Evolutionary conservation across 1,284 basidiomycete genomes (phyloP).

Genomic region (Leccinum subspadiceum): DNA sequence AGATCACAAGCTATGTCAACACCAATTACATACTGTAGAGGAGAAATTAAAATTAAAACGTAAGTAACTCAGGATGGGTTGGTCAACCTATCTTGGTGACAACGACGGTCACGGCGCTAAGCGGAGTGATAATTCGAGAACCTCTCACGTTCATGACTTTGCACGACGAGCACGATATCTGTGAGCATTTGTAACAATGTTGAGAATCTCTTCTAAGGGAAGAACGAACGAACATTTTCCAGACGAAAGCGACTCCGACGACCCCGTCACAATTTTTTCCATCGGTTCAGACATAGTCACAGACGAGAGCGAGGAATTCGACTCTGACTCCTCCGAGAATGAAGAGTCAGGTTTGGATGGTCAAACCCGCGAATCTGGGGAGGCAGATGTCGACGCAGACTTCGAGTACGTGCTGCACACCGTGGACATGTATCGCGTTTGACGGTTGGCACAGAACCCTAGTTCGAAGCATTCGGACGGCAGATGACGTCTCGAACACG

Average conservation of each 20-base stretch:
- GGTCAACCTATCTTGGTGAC: too few species aligned
- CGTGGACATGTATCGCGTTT: background rate
- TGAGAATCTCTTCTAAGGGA: background rate
- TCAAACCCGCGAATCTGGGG: slow-evolving; percentile 5
- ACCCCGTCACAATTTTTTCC: background rate
- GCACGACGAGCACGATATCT: slow-evolving; percentile 18
- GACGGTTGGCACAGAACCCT: slow-evolving; percentile 17
- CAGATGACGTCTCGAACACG: slow-evolving; percentile 24
- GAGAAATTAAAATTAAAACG: background rate
- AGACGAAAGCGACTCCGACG: slow-evolving; percentile 10
- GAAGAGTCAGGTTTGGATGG: slow-evolving; percentile 24
- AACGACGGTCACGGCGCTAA: background rate
- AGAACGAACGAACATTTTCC: slow-evolving; percentile 7
- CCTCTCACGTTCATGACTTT: slow-evolving; percentile 12
- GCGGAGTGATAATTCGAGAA: background rate
- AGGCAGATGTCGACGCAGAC: slow-evolving; percentile 27
- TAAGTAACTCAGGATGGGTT: too few species aligned
- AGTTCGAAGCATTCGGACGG: slow-evolving; percentile 27
- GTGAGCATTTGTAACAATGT: slow-evolving; percentile 15
- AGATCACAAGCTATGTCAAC: too few species aligned
- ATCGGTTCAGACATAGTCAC: slow-evolving; percentile 10
- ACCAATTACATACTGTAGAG: too few species aligned
- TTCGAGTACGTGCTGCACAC: slow-evolving; percentile 24
- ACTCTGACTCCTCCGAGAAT: slow-evolving; percentile 14
- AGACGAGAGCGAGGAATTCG: slow-evolving; percentile 21